Conservation (phyloP, 202 grass and related monocot species). For the Digitaria exilis region DNA sequence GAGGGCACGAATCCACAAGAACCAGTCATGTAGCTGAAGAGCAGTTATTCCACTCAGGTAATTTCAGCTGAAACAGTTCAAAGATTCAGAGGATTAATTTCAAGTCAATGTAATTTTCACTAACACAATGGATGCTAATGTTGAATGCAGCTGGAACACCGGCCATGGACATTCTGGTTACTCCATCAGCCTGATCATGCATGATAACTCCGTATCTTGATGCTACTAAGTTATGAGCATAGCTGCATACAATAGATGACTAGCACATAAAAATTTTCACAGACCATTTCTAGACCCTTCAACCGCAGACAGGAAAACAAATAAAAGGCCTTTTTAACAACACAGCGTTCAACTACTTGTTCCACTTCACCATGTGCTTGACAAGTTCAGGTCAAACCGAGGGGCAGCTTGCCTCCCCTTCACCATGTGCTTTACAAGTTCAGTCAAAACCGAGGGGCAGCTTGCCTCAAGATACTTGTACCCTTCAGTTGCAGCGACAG, state of each 20-base stretch:
- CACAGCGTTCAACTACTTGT: neutral
- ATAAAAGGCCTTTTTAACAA: neutral
- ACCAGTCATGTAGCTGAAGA: neutral
- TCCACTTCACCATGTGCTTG: too few species aligned
- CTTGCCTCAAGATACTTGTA: conserved; percentile 26
- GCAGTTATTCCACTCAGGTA: neutral
- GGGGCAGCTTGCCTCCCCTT: too few species aligned
- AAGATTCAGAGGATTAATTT: neutral
- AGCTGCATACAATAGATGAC: neutral
- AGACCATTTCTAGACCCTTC: neutral
- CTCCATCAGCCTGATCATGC: neutral
- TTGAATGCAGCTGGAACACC: too few species aligned
- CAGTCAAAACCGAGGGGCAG: conserved; percentile 18
- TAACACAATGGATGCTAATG: too few species aligned
- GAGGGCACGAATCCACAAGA: neutral
- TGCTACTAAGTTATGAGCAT: neutral
- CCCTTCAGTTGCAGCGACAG: neutral
- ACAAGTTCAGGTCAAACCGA: too few species aligned
- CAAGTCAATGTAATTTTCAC: neutral
- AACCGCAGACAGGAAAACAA: neutral
- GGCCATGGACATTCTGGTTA: too few species aligned
- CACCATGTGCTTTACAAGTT: neutral
- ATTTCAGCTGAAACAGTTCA: neutral
- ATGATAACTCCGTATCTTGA: neutral
- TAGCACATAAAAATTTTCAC: neutral